phyloP scores from a whole-genome alignment of 2,329 filamentous ascomycete species.

The Purpureocillium lavendulum region DNA sequence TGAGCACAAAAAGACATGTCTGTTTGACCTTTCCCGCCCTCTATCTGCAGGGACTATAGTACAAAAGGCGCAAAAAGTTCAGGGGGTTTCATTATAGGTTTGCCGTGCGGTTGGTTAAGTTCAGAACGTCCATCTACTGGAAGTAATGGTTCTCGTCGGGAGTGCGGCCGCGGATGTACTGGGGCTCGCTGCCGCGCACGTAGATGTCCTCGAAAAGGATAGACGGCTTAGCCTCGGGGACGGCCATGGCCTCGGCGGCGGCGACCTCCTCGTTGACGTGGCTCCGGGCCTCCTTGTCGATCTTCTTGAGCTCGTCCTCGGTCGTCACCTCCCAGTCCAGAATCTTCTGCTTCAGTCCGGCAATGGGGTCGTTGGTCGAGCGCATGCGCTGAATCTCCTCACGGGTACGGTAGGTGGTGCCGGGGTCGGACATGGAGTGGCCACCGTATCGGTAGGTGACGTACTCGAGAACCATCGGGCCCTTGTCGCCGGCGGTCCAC shows the following conservation, averaged over 20 bases:
- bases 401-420: constrained; percentile 97
- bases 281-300: constrained; percentile 88
- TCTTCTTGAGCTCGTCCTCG: constrained; percentile 91
- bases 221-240: constrained; percentile 68
- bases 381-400: constrained; percentile 99
- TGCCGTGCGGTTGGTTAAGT: not conserved
- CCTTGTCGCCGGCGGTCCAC: constrained; percentile 74
- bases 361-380: constrained; percentile 96
- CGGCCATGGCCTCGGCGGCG: constrained; percentile 78
- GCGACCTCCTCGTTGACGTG: constrained; percentile 86
- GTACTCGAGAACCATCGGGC: constrained; percentile 94
- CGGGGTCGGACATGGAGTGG: constrained; percentile 99
- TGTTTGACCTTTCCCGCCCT: constrained; percentile 13
- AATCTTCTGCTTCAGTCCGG: constrained; percentile 95
- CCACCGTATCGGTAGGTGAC: constrained; percentile 99
- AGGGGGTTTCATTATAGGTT: constrained; percentile 22
- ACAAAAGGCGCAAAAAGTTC: constrained; percentile 19
- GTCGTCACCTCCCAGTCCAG: constrained; percentile 86
- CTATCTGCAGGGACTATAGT: constrained; percentile 13
- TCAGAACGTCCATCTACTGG: constrained; percentile 23
- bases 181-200: constrained; percentile 77
- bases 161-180: constrained; percentile 79
- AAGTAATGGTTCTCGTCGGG: constrained; percentile 95
- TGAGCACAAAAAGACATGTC: constrained; percentile 8
- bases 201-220: constrained; percentile 97